Evolutionary conservation across 2,329 filamentous ascomycete species (phyloP).

Genomic region (Fusarium sp.): DNA sequence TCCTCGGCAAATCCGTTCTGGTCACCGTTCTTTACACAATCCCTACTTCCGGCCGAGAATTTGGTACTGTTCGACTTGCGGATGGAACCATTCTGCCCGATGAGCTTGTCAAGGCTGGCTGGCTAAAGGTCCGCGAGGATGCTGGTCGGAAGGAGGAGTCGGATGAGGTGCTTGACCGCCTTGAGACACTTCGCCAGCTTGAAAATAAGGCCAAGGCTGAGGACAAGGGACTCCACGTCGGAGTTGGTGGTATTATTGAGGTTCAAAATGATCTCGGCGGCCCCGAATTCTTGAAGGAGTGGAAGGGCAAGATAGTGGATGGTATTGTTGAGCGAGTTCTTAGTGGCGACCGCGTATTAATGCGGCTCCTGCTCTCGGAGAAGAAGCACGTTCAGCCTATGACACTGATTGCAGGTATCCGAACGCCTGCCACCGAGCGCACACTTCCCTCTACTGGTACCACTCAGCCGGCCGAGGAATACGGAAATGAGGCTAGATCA

Average conservation of each 20-base stretch:
- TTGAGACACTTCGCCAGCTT: conserved; percentile 80
- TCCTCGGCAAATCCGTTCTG: conserved; percentile 86
- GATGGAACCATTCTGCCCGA: conserved; percentile 84
- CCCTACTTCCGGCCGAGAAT: conserved; percentile 85
- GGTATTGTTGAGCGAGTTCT: conserved; percentile 91
- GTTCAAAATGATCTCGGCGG: conserved; percentile 84
- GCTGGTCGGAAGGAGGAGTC: conserved; percentile 90
- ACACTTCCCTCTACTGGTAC: conserved; percentile 80
- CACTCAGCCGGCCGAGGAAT: conserved; percentile 86
- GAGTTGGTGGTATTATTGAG: conserved; percentile 73
- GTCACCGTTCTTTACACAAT: conserved; percentile 90
- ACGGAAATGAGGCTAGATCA: conserved; percentile 85
- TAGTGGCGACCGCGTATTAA: conserved; percentile 87
- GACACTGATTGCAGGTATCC: conserved; percentile 87
- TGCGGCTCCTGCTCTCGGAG: conserved; percentile 81
- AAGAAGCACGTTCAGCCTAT: conserved; percentile 90
- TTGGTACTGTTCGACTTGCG: conserved; percentile 80
- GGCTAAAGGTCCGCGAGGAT: conserved; percentile 93
- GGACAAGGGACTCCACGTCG: conserved; percentile 82
- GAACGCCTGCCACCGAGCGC: conserved; percentile 88
- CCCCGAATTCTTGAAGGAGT: conserved; percentile 80
- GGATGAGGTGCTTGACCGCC: conserved; percentile 74
- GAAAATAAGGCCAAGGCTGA: conserved; percentile 83
- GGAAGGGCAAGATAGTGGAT: conserved; percentile 87
- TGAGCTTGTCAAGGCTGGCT: conserved; percentile 84